phyloP scores from a whole-genome alignment of 108 stramenopile species.

The Seminavis robusta region DNA sequence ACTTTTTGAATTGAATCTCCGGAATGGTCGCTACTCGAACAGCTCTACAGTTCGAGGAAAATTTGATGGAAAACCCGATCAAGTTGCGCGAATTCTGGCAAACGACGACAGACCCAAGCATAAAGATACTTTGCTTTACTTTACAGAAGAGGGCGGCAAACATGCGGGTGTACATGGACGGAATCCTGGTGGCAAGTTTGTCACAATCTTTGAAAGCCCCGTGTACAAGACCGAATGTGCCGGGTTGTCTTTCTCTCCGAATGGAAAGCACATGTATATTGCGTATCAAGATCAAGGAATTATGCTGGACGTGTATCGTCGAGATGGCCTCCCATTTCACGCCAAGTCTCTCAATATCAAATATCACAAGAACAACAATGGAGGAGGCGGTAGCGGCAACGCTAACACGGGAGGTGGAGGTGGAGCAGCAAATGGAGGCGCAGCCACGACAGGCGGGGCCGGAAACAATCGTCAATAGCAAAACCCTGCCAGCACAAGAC shows the following conservation, averaged over 20 bases:
- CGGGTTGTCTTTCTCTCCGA: conserved; percentile 58
- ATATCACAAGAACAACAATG: too few species aligned
- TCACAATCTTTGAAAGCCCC: conserved; percentile 31
- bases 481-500: too few species aligned
- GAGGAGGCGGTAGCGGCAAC: too few species aligned
- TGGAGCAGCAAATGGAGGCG: too few species aligned
- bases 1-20: conserved; percentile 31
- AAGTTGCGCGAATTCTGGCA: conserved; percentile 12
- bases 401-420: too few species aligned
- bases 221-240: conserved; percentile 34
- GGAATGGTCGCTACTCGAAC: conserved; percentile 9
- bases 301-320: conserved; percentile 37
- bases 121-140: conserved; percentile 47
- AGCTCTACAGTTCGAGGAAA: conserved; percentile 11
- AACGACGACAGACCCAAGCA: too few species aligned
- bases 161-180: conserved; percentile 43
- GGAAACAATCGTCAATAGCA: too few species aligned
- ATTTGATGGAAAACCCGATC: conserved; percentile 30
- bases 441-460: too few species aligned
- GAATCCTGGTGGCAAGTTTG: conserved; percentile 21
- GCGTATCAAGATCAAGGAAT: conserved; percentile 47
- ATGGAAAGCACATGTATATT: conserved; percentile 45
- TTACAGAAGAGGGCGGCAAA: conserved; percentile 45
- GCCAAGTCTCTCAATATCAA: conserved; percentile 18
- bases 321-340: conserved; percentile 42